Conservation (phyloP, 179 eudicot genomes). For the Drosera spatulata region DNA sequence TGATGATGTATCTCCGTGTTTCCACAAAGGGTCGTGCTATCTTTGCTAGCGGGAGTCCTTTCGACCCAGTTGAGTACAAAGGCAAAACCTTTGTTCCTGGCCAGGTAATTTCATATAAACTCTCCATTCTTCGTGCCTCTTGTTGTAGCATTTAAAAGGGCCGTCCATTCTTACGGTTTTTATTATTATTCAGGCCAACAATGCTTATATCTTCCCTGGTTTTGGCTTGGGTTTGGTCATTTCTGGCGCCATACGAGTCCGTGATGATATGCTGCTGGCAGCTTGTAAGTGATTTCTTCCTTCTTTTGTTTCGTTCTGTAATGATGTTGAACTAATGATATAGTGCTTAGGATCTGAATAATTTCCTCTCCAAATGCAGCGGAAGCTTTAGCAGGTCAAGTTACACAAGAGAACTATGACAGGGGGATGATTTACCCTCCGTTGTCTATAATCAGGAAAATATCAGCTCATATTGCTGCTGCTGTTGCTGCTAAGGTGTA, state of each 20-base stretch:
- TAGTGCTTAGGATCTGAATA: neutral
- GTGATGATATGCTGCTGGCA: slow-evolving; percentile 82
- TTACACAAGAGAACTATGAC: slow-evolving; percentile 49
- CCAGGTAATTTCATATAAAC: slow-evolving; percentile 37
- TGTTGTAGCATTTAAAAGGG: neutral
- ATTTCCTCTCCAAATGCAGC: slow-evolving; percentile 23
- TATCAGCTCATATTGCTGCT: slow-evolving; percentile 68
- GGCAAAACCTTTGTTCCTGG: slow-evolving; percentile 68
- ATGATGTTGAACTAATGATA: neutral
- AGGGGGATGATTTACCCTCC: slow-evolving; percentile 68
- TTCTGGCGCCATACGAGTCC: slow-evolving; percentile 92
- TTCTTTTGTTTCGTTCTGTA: neutral
- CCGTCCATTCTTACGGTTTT: slow-evolving; percentile 2
- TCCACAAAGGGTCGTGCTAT: slow-evolving; percentile 64
- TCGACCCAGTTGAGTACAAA: slow-evolving; percentile 63
- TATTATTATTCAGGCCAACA: slow-evolving; percentile 49
- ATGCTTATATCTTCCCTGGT: slow-evolving; percentile 96
- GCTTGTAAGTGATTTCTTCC: slow-evolving; percentile 55
- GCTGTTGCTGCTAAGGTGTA: slow-evolving; percentile 69
- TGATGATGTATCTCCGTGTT: neutral
- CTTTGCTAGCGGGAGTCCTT: slow-evolving; percentile 98
- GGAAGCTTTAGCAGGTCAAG: slow-evolving; percentile 74
- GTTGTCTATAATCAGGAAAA: slow-evolving; percentile 51
- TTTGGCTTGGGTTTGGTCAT: slow-evolving; percentile 88
- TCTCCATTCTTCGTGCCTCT: neutral